These are phyloP conservation scores for Fusarium beomiforme DNA, from an alignment of 2,329 filamentous ascomycete species.

Conservation along the genomic window DNA sequence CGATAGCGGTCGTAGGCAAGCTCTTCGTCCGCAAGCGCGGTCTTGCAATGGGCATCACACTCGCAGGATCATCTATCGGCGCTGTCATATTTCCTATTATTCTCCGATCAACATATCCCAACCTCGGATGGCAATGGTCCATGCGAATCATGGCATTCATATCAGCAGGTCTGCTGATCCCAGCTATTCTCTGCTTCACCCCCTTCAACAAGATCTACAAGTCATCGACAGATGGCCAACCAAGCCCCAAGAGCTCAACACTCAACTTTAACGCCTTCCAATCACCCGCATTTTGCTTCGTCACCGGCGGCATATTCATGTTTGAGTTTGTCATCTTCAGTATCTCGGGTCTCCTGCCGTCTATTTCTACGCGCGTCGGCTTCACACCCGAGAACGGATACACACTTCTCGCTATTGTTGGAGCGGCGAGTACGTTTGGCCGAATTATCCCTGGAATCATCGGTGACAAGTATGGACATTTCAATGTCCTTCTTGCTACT, in stretches of 20 bases:
- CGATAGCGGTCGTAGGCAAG: slow-evolving; percentile 48
- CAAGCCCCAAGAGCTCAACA: slow-evolving; percentile 25
- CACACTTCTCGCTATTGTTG: slow-evolving; percentile 56
- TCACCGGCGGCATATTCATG: slow-evolving; percentile 54
- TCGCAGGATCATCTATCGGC: slow-evolving; percentile 43
- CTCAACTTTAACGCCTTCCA: slow-evolving; percentile 54
- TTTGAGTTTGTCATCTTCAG: slow-evolving; percentile 61
- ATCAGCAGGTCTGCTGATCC: slow-evolving; percentile 39
- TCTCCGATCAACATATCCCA: slow-evolving; percentile 43
- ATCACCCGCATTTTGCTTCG: slow-evolving; percentile 53
- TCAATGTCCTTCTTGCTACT: slow-evolving; percentile 49
- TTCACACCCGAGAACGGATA: slow-evolving; percentile 53
- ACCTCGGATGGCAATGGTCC: slow-evolving; percentile 49
- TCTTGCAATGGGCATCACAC: slow-evolving; percentile 42
- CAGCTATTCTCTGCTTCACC: slow-evolving; percentile 48
- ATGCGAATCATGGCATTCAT: slow-evolving; percentile 47
- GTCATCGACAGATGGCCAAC: neutral
- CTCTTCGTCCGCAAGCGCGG: slow-evolving; percentile 39
- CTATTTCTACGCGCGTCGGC: slow-evolving; percentile 51
- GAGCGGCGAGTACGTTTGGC: slow-evolving; percentile 54
- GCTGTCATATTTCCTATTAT: slow-evolving; percentile 49
- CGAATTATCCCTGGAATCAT: slow-evolving; percentile 55
- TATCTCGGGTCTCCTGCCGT: slow-evolving; percentile 57
- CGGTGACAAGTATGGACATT: slow-evolving; percentile 55
- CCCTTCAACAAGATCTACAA: slow-evolving; percentile 43